Base-by-base conservation (phyloP, 768 basidiomycete species). In the Boletellus ananiceps region DNA sequence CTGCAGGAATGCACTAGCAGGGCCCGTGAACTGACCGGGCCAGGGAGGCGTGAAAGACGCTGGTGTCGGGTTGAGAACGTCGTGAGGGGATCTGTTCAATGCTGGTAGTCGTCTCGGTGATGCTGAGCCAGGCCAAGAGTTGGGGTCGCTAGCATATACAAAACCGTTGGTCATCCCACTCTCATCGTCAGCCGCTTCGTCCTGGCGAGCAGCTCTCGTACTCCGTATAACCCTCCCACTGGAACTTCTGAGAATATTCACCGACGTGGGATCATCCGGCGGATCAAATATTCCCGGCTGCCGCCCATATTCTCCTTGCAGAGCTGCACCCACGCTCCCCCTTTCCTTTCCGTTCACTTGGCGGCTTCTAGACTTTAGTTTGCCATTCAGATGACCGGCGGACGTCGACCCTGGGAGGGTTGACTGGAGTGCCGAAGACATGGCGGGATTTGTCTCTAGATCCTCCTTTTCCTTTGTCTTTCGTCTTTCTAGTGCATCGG, bases 401-500 rank as follows among this genome's bases (percentile, higher is more conserved):
- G 57, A 46, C 5, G 52, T 51, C 34, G 63, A 57, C 12, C 59
- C 57, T 48, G 63, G 61, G 40, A 67, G 49, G 58, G 49, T 56
- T 34, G 59, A 63, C 45, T 53, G 63, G 32, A 61, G 52, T n/a
- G 67, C 60, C 32, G 63, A 66, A 34, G 68, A 67, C 64, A 80
- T 69, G 31, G 78, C 78, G 33, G 81, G 80, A 58, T 83, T 77
- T 42, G 78, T 80, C 46, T 82, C 77, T n/a, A 80, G 62, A n/a
- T 78, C 62, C 56, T 75, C 77, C 50, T 74, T 78, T 65, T 76
- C 78, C 55, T 76, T 80, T 3, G 67, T 70, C 50, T 74, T 73
- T 33, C 80, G 78, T 46, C 76, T 69, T 34, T 73, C 67, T 23
- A 88, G 66, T n/a, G 87, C 87, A 39, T 81, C 80, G 4, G 69